Evolutionary conservation across 805 yeast genomes (phyloP).

Genomic region (Saturnispora mendoncae): DNA sequence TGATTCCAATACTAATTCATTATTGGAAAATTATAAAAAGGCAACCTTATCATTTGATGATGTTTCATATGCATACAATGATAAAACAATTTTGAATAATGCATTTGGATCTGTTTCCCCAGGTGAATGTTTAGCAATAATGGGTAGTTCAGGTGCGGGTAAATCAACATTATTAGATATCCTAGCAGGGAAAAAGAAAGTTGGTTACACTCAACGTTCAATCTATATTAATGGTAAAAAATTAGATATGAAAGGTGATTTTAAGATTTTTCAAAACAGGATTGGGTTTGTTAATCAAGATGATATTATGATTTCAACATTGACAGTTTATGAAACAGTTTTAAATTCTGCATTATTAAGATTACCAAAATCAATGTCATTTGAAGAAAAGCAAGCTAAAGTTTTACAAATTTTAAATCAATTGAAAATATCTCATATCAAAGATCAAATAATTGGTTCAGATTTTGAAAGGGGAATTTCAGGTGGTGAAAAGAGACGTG

Average conservation of each 20-base stretch:
- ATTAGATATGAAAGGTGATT: slow-evolving; percentile 21
- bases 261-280: slow-evolving; percentile 48
- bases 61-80: slow-evolving; percentile 51
- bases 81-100: slow-evolving; percentile 46
- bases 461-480: slow-evolving; percentile 87
- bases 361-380: slow-evolving; percentile 74
- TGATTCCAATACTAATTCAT: slow-evolving; percentile 14
- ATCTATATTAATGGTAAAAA: slow-evolving; percentile 68
- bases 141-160: slow-evolving; percentile 99
- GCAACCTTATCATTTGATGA: slow-evolving; percentile 70
- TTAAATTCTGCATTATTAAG: slow-evolving; percentile 83
- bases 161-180: slow-evolving; percentile 91
- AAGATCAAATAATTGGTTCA: slow-evolving; percentile 80
- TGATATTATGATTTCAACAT: slow-evolving; percentile 79
- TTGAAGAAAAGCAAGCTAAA: slow-evolving; percentile 60
- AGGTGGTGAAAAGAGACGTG: slow-evolving; percentile 88
- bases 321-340: slow-evolving; percentile 94
- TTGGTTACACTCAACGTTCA: slow-evolving; percentile 60
- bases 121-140: slow-evolving; percentile 84
- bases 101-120: slow-evolving; percentile 76
- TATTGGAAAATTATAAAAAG: slow-evolving; percentile 50
- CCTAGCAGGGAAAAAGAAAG: slow-evolving; percentile 78
- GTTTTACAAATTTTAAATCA: slow-evolving; percentile 82
- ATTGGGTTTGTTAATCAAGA: slow-evolving; percentile 97
- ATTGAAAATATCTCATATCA: slow-evolving; percentile 71